These are phyloP conservation scores for Capsella bursapastoris DNA, from an alignment of 345 rosid genomes.

Conservation along the genomic window DNA sequence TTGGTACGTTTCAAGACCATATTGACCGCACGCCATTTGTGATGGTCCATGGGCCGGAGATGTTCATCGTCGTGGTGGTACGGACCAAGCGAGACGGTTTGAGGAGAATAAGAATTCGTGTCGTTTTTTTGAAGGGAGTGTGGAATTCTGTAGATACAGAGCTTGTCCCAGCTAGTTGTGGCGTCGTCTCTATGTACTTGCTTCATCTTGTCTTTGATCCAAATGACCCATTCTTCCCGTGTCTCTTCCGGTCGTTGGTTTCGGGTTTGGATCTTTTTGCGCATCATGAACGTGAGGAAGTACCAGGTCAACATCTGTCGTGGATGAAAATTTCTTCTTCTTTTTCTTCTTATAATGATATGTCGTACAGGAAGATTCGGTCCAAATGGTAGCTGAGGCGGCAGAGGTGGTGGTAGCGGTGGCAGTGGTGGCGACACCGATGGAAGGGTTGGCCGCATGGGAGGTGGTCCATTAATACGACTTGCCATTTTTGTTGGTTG, in stretches of 20 bases:
- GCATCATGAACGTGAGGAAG: constrained; percentile 40
- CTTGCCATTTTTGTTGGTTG: constrained; percentile 27
- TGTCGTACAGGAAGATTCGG: constrained; percentile 22
- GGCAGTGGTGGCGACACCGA: constrained; percentile 1
- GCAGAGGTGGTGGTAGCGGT: constrained; percentile 24
- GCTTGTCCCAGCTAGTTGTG: constrained; percentile 63
- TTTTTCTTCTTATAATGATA: constrained; percentile 8
- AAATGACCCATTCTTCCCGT: constrained; percentile 68
- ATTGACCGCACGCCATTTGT: constrained; percentile 82
- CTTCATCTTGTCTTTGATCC: constrained; percentile 63
- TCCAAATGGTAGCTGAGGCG: constrained; percentile 12
- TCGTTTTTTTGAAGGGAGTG: constrained; percentile 53
- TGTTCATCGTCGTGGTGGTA: constrained; percentile 75
- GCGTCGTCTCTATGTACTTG: constrained; percentile 60
- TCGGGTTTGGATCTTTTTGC: constrained; percentile 29
- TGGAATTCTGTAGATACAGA: constrained; percentile 41
- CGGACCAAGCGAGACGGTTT: constrained; percentile 76
- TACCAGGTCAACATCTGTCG: constrained; percentile 42
- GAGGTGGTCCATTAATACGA: background rate
- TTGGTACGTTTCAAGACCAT: constrained; percentile 60
- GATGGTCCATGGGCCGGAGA: constrained; percentile 77
- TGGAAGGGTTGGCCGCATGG: background rate
- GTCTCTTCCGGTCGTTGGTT: constrained; percentile 35
- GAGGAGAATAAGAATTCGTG: constrained; percentile 75
- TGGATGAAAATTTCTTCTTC: background rate